Evolutionary conservation across 495 filamentous ascomycete genomes (phyloP).

Genomic region (Saxispiralis lemnorum): DNA sequence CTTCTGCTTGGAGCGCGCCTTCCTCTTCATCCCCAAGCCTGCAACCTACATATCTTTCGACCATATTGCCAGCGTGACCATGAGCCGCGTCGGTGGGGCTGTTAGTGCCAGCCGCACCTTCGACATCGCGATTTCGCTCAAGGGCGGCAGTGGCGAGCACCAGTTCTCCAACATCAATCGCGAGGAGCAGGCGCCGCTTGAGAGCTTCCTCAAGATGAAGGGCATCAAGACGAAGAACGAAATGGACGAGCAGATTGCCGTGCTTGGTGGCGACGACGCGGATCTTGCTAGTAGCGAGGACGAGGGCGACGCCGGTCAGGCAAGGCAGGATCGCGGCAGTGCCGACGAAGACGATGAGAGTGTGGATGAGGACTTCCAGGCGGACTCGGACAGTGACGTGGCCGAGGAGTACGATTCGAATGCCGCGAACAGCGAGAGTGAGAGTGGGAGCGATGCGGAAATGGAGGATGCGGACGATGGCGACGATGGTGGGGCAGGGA

Average conservation of each 20-base stretch:
- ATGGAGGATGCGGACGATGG: slow-evolving; percentile 42
- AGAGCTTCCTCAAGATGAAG: slow-evolving; percentile 90
- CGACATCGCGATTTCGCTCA: slow-evolving; percentile 82
- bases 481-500: slow-evolving; percentile 25
- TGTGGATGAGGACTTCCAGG: slow-evolving; percentile 88
- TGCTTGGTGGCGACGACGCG: slow-evolving; percentile 50
- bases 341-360: slow-evolving; percentile 93
- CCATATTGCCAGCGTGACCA: slow-evolving; percentile 70
- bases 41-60: slow-evolving; percentile 92
- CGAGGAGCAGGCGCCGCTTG: slow-evolving; percentile 87
- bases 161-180: slow-evolving; percentile 99
- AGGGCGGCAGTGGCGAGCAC: slow-evolving; percentile 57
- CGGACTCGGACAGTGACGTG: slow-evolving; percentile 78
- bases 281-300: slow-evolving; percentile 72
- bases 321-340: slow-evolving; percentile 57
- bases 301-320: slow-evolving; percentile 46
- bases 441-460: slow-evolving; percentile 48
- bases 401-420: slow-evolving; percentile 89
- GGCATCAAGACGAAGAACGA: slow-evolving; percentile 92
- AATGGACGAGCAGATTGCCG: slow-evolving; percentile 64
- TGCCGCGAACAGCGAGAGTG: slow-evolving; percentile 71
- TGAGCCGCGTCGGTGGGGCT: slow-evolving; percentile 88
- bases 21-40: slow-evolving; percentile 98
- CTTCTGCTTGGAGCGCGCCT: slow-evolving; percentile 92
- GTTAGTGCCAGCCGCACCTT: slow-evolving; percentile 90